Conservation (phyloP, 78 protist species). For the Dictyostelium citrinum region DNA sequence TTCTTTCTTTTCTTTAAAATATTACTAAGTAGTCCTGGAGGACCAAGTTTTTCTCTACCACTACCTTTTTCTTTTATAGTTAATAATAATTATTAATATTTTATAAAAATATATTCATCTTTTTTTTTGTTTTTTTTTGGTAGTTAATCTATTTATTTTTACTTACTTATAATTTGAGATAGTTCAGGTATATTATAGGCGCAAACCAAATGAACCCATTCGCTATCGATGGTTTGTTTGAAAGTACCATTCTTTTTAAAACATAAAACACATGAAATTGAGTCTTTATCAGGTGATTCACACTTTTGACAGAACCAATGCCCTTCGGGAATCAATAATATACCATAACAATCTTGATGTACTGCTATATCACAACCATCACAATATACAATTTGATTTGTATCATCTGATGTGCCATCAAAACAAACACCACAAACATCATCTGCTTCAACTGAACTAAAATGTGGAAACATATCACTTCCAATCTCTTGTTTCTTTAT, state of each 20-base stretch:
- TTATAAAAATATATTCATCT: not conserved
- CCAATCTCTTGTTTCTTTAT: slow-evolving; percentile 48
- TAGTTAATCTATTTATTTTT: no score
- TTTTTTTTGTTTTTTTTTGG: not conserved
- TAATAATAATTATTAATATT: not conserved
- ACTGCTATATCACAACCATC: slow-evolving; percentile 87
- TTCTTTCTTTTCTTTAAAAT: slow-evolving; percentile 61
- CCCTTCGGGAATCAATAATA: slow-evolving; percentile 80
- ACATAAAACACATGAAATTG: slow-evolving; percentile 31
- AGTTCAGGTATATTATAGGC: slow-evolving; percentile 39
- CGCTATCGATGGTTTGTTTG: slow-evolving; percentile 62
- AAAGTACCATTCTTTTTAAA: slow-evolving; percentile 44
- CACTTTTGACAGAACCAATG: slow-evolving; percentile 84
- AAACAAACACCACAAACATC: slow-evolving; percentile 81
- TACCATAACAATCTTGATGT: slow-evolving; percentile 86
- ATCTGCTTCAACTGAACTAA: slow-evolving; percentile 39
- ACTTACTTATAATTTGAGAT: not conserved
- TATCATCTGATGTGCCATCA: slow-evolving; percentile 81
- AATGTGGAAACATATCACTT: slow-evolving; percentile 62
- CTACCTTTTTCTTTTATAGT: not conserved
- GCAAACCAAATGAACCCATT: slow-evolving; percentile 75
- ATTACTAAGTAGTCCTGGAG: slow-evolving; percentile 1
- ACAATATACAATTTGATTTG: slow-evolving; percentile 85
- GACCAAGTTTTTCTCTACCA: slow-evolving; percentile 55
- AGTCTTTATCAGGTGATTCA: slow-evolving; percentile 30